These are phyloP conservation scores for Euphorbia celastroides DNA, from an alignment of 441 rosid species.

Conservation along the genomic window DNA sequence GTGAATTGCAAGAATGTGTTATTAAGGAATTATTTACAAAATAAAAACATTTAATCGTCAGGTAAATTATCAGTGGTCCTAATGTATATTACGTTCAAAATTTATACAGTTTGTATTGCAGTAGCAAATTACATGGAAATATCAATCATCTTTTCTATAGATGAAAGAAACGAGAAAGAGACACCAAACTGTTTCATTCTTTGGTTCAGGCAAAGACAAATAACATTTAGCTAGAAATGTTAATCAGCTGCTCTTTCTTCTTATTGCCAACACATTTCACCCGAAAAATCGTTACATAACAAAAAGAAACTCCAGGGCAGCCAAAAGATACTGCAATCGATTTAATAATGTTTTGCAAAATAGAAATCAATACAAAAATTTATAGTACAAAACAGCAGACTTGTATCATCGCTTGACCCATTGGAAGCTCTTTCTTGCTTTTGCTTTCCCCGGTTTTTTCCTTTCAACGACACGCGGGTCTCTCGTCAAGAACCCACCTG, in stretches of 20 bases:
- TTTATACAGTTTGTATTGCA: too few relatives aligned
- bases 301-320: background rate
- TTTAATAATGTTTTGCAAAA: background rate
- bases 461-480: constrained; percentile 94
- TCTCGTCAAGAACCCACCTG: constrained; percentile 92
- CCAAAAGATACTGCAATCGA: background rate
- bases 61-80: too few relatives aligned
- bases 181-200: too few relatives aligned
- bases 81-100: too few relatives aligned
- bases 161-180: too few relatives aligned
- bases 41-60: too few relatives aligned
- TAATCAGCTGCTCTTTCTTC: background rate
- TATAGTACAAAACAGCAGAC: background rate
- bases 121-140: too few relatives aligned
- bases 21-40: too few relatives aligned
- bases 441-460: constrained; percentile 94
- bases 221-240: background rate
- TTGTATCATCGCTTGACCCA: constrained; percentile 85
- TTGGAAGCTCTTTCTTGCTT: constrained; percentile 96
- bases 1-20: too few relatives aligned
- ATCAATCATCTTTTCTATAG: too few relatives aligned
- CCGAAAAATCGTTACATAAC: background rate
- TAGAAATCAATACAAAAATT: background rate
- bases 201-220: background rate
- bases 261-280: background rate